A percentile compares a stretch with the other conserved stretches of the same genome.
phyloP scores from a whole-genome alignment of 352 stramenopile genomes.

The Peronospora destructor region DNA sequence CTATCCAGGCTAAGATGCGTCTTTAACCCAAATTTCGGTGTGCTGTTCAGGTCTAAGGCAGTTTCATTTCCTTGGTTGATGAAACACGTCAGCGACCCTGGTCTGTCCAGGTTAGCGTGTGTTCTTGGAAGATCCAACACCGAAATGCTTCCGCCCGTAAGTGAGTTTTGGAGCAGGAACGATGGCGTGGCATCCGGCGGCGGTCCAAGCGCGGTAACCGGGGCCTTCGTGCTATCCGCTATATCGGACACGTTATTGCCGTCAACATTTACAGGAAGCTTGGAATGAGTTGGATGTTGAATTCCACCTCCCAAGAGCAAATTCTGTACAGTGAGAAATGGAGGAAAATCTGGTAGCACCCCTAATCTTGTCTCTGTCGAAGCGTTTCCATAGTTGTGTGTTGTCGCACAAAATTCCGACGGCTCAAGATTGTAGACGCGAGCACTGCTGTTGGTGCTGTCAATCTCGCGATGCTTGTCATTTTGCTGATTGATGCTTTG shows the following conservation, averaged over 20 bases:
- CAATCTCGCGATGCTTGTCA: slow-evolving; percentile 9
- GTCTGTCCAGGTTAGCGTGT: slow-evolving; percentile 11
- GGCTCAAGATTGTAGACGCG: slow-evolving; percentile 17
- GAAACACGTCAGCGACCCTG: slow-evolving; percentile 13
- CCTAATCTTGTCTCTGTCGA: slow-evolving; percentile 19
- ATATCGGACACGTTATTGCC: neutral
- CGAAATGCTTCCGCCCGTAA: slow-evolving; percentile 17
- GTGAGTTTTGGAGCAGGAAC: slow-evolving; percentile 19
- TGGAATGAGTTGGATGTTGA: slow-evolving; percentile 26
- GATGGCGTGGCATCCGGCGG: slow-evolving; percentile 16
- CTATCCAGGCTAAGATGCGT: slow-evolving; percentile 10
- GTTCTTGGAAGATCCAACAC: slow-evolving; percentile 5
- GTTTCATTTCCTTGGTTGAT: slow-evolving; percentile 14
- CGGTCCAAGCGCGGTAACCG: slow-evolving; percentile 7
- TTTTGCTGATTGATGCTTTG: slow-evolving; percentile 1
- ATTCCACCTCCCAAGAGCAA: slow-evolving; percentile 72
- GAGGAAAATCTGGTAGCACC: slow-evolving; percentile 35
- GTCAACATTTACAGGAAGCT: neutral
- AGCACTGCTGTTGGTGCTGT: slow-evolving; percentile 14
- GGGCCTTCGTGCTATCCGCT: slow-evolving; percentile 2
- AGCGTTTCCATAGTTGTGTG: neutral
- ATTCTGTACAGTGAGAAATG: slow-evolving; percentile 49
- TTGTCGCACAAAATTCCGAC: slow-evolving; percentile 3
- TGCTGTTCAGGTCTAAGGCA: slow-evolving; percentile 7
- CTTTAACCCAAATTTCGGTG: slow-evolving; percentile 8